Percentiles rank a stretch among this genome's conserved stretches.
Evolutionary conservation across 768 basidiomycete genomes (phyloP).

Genomic region (Lentinula sp.): DNA sequence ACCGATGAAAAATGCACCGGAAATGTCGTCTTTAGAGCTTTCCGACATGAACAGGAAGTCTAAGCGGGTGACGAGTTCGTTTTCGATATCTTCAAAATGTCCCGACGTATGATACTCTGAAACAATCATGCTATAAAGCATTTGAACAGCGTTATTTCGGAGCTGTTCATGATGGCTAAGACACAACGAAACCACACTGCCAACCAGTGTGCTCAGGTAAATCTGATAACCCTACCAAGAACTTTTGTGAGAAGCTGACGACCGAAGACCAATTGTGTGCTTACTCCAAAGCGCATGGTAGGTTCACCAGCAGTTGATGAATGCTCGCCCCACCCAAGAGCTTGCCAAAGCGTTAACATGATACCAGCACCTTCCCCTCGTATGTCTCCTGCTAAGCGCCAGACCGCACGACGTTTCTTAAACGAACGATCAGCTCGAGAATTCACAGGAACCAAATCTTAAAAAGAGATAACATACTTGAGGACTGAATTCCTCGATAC

Average conservation of each 20-base stretch:
- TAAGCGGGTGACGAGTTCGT: constrained; percentile 85
- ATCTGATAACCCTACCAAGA: constrained; percentile 71
- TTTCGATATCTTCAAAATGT: constrained; percentile 86
- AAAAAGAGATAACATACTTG: constrained; percentile 48
- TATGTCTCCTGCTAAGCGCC: constrained; percentile 94
- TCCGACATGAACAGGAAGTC: constrained; percentile 93
- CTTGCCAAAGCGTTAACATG: constrained; percentile 76
- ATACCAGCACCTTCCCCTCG: constrained; percentile 86
- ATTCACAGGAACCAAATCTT: not conserved
- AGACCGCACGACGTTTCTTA: constrained; percentile 91
- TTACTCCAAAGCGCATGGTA: constrained; percentile 64
- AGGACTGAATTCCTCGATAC: constrained; percentile 92
- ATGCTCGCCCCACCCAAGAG: constrained; percentile 72
- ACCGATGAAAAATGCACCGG: constrained; percentile 87
- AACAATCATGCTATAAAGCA: constrained; percentile 93
- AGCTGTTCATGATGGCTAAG: constrained; percentile 93
- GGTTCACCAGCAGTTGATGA: constrained; percentile 43
- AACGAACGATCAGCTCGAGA: not conserved
- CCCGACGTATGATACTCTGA: constrained; percentile 82
- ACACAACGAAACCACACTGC: constrained; percentile 86
- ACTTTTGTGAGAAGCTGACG: constrained; percentile 9
- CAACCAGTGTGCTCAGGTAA: constrained; percentile 77
- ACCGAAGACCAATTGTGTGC: constrained; percentile 17
- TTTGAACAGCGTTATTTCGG: constrained; percentile 84
- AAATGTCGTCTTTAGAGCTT: constrained; percentile 85